These are phyloP conservation scores for Cephalotrichum gorgonifer DNA, from an alignment of 2,329 filamentous ascomycete species.

Conservation along the genomic window DNA sequence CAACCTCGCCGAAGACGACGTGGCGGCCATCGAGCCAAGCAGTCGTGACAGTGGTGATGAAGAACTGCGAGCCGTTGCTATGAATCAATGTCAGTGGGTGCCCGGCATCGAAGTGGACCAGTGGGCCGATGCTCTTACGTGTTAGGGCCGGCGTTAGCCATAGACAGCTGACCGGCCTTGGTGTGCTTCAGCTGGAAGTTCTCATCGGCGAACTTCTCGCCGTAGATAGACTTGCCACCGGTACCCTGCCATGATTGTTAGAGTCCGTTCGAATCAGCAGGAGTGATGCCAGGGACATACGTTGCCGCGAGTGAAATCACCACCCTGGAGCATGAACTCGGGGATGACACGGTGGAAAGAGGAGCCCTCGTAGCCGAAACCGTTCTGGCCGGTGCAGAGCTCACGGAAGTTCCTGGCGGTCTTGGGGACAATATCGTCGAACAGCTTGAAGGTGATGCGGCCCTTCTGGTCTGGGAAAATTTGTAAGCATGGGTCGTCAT, in stretches of 20 bases:
- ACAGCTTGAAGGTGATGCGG: constrained; percentile 85
- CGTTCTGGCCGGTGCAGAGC: constrained; percentile 72
- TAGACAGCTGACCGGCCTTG: constrained; percentile 72
- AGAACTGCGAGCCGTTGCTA: constrained; percentile 97
- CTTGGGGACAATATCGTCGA: constrained; percentile 76
- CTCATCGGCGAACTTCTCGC: constrained; percentile 89
- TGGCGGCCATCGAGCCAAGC: constrained; percentile 77
- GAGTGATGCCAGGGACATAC: constrained; percentile 40
- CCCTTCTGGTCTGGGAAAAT: constrained; percentile 51
- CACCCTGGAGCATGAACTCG: constrained; percentile 91
- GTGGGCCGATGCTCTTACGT: constrained; percentile 47
- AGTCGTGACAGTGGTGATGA: constrained; percentile 87
- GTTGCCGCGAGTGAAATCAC: constrained; percentile 88
- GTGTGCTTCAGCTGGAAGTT: constrained; percentile 74
- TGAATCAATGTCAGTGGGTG: constrained; percentile 11
- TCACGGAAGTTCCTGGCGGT: constrained; percentile 77
- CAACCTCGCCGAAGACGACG: constrained; percentile 75
- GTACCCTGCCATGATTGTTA: constrained; percentile 51
- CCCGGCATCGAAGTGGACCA: neutral
- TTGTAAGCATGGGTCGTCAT: neutral
- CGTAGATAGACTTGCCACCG: constrained; percentile 89
- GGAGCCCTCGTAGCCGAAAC: constrained; percentile 73
- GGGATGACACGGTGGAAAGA: constrained; percentile 90
- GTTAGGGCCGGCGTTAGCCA: constrained; percentile 94
- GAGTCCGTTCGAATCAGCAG: neutral